These are phyloP conservation scores for Fusarium sp. DNA, from an alignment of 2,329 filamentous ascomycete species.

Conservation along the genomic window DNA sequence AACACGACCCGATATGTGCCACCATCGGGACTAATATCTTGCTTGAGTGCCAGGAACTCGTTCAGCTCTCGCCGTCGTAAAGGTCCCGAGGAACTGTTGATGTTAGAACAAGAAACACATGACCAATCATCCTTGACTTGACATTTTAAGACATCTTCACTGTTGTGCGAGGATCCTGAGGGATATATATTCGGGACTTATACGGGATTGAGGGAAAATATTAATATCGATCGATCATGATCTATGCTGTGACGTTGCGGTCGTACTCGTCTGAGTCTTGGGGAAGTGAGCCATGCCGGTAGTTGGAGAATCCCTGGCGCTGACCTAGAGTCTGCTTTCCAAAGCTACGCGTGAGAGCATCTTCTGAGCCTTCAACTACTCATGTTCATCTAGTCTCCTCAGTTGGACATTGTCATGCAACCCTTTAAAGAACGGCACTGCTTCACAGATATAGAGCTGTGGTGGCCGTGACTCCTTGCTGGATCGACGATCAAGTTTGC, in stretches of 20 bases:
- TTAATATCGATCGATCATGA: constrained; percentile 52
- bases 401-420: neutral
- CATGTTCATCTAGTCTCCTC: neutral
- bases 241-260: constrained; percentile 72
- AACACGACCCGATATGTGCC: constrained; percentile 73
- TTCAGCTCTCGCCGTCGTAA: neutral
- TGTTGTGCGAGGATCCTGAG: constrained; percentile 88
- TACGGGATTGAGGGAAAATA: constrained; percentile 65
- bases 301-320: constrained; percentile 67
- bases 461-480: neutral
- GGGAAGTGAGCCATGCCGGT: constrained; percentile 63
- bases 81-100: neutral
- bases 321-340: constrained; percentile 69
- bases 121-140: neutral
- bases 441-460: neutral
- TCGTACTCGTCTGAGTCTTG: constrained; percentile 74
- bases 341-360: constrained; percentile 46
- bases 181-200: constrained; percentile 86
- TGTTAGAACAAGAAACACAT: neutral
- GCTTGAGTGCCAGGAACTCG: neutral
- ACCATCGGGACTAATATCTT: neutral
- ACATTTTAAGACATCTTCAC: constrained; percentile 41
- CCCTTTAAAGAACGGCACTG: neutral
- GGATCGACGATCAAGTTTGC: neutral
- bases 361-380: neutral